Evolutionary conservation across 2,329 filamentous ascomycete genomes (phyloP).

Genomic region (Ambrosiella xylebori): DNA sequence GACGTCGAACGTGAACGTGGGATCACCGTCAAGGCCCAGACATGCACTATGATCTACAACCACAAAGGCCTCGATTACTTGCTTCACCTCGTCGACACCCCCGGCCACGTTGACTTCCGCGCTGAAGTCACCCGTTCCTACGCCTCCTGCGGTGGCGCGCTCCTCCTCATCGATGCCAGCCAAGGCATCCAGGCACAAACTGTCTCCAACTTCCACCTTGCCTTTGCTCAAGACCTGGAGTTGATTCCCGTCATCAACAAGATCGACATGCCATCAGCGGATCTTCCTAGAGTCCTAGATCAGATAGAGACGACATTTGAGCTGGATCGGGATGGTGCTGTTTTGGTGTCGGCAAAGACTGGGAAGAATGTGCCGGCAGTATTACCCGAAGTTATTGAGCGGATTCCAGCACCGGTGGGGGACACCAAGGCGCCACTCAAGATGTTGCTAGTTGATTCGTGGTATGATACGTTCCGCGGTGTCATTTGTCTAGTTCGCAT

Average conservation of each 20-base stretch:
- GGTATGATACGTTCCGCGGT: conserved; percentile 93
- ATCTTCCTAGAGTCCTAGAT: conserved; percentile 67
- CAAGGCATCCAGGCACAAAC: conserved; percentile 97
- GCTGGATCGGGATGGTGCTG: conserved; percentile 56
- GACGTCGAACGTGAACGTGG: conserved; percentile 92
- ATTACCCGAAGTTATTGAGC: conserved; percentile 68
- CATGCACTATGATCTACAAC: conserved; percentile 95
- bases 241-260: conserved; percentile 94
- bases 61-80: conserved; percentile 66
- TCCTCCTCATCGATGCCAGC: conserved; percentile 86
- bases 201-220: conserved; percentile 95
- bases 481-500: conserved; percentile 81
- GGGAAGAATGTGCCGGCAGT: conserved; percentile 73
- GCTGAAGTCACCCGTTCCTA: conserved; percentile 93
- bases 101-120: conserved; percentile 92
- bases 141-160: conserved; percentile 81
- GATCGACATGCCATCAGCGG: conserved; percentile 79
- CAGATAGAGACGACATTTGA: conserved; percentile 83
- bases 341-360: conserved; percentile 75
- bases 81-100: conserved; percentile 88
- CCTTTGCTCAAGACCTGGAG: conserved; percentile 75
- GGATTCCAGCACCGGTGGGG: conserved; percentile 65
- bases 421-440: conserved; percentile 50
- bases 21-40: conserved; percentile 98
- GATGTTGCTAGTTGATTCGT: conserved; percentile 85